Evolutionary conservation across 805 yeast species (phyloP).

Genomic region (Candida montana): DNA sequence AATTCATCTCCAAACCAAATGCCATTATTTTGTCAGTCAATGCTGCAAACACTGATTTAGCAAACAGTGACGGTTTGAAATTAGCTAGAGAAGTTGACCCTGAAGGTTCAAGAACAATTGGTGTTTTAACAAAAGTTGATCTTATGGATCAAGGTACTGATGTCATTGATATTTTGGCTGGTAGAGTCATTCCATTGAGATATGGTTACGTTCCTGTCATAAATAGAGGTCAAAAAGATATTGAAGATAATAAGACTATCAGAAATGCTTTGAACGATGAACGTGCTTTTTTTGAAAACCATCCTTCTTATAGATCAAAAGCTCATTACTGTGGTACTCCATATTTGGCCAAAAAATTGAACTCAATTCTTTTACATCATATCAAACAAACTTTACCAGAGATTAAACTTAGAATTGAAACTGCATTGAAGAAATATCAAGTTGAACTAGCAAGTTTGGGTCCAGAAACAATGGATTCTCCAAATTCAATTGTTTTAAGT

Average conservation of each 20-base stretch:
- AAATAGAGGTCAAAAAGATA: constrained; percentile 95
- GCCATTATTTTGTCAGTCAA: constrained; percentile 93
- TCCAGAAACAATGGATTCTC: constrained; percentile 84
- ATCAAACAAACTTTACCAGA: constrained; percentile 88
- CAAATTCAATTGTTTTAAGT: constrained; percentile 82
- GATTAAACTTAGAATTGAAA: constrained; percentile 83
- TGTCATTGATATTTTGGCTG: constrained; percentile 91
- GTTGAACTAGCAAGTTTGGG: constrained; percentile 74
- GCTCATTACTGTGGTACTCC: constrained; percentile 99
- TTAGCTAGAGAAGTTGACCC: constrained; percentile 98
- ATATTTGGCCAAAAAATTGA: constrained; percentile 86
- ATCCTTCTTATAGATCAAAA: constrained; percentile 85
- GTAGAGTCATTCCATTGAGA: constrained; percentile 90
- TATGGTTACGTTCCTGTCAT: constrained; percentile 96
- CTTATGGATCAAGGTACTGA: constrained; percentile 98
- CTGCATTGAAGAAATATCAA: constrained; percentile 78
- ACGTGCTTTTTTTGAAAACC: constrained; percentile 74
- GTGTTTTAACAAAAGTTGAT: constrained; percentile 94
- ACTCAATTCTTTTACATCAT: constrained; percentile 82
- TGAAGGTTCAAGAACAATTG: constrained; percentile 91
- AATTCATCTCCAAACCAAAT: constrained; percentile 91
- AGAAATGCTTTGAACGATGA: constrained; percentile 84
- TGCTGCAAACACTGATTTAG: constrained; percentile 94
- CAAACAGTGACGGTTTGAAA: constrained; percentile 93
- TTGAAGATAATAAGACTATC: constrained; percentile 81